Evolutionary conservation across 2,329 filamentous ascomycete genomes (phyloP), one percentile per base, ranked within the genome.

Genomic region (Colletotrichum higginsianum): DNA sequence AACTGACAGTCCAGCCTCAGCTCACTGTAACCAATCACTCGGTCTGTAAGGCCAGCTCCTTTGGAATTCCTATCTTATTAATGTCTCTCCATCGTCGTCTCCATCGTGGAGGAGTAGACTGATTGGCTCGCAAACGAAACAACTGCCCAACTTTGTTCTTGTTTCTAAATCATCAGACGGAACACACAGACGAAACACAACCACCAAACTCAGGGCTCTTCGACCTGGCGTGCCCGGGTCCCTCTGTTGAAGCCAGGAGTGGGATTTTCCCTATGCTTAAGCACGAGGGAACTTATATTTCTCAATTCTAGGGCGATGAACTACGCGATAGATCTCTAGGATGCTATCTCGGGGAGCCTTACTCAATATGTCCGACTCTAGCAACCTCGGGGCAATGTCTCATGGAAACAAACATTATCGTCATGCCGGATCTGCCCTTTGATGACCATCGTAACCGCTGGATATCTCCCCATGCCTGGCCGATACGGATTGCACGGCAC

Each of bases 121-220:
- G 35, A 35, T 35, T 35, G 35, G 35, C 9, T 23, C 13, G 40
- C 6, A 12, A 53, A 50, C 65, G 65, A 68, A 71, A 71, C 68
- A 55, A 42, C 35, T n/a, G 23, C 40, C 58, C 26, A 63, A 63
- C 38, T 38, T 53, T 63, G 40, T 8, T 53, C 57, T 63, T 42
- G 65, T 68, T 68, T 68, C 58, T 23, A 2, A 5, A 15, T 21
- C 26, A 68, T 68, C 65, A 60, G 68, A 68, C 21, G 65, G 42
- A 7, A 40, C 62, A 65, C n/a, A 60, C 53, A 42, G 65, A 63
- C 68, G 68, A 49, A 58, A 63, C 68, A 60, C 26, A 12, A 30
- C 58, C 18, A 23, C 61, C 15, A 53, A 47, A 23, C 30, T n/a
- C 15, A 44, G n/a, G 44, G 9, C 13, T 21, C 26, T 35, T 50